Conservation (phyloP, 164 flowering plant species). For the Vitis labrusca region DNA sequence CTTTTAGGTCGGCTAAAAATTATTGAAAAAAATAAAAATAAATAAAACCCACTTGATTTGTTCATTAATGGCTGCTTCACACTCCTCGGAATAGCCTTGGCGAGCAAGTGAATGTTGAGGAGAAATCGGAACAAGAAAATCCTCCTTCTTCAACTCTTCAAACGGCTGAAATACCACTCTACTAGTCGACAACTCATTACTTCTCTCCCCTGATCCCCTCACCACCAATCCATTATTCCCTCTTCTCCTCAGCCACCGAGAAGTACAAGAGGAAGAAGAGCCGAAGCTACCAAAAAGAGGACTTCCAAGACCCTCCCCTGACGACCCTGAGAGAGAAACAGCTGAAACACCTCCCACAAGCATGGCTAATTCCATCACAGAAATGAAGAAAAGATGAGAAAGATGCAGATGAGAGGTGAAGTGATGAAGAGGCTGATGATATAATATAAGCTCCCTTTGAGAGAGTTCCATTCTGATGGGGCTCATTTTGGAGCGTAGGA, state of each 20-base stretch:
- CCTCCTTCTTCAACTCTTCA: conserved; percentile 34
- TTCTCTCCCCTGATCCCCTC: conserved; percentile 6
- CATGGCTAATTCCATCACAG: conserved; percentile 10
- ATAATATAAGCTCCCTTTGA: too few species aligned
- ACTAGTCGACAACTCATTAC: conserved; percentile 9
- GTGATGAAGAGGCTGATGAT: not conserved
- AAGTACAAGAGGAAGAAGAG: not conserved
- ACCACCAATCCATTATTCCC: not conserved
- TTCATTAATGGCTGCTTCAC: conserved; percentile 37
- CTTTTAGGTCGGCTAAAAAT: not conserved
- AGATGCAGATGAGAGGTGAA: not conserved
- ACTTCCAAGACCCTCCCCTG: not conserved
- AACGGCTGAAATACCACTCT: conserved; percentile 31
- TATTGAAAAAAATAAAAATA: not conserved
- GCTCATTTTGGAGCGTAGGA: conserved; percentile 21
- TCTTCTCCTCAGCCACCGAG: not conserved
- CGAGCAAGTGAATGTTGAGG: conserved; percentile 34
- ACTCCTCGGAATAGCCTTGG: conserved; percentile 20
- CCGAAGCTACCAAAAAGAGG: not conserved
- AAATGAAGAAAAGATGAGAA: not conserved
- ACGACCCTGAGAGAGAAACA: conserved; percentile 1
- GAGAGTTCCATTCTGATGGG: not conserved
- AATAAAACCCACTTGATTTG: conserved; percentile 32
- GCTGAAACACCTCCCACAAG: conserved; percentile 17
- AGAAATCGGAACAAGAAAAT: conserved; percentile 15